Percentiles rank a stretch among this genome's conserved stretches.
Evolutionary conservation across 805 yeast species (phyloP).

Genomic region (Trichomonascus vanleenenianus): DNA sequence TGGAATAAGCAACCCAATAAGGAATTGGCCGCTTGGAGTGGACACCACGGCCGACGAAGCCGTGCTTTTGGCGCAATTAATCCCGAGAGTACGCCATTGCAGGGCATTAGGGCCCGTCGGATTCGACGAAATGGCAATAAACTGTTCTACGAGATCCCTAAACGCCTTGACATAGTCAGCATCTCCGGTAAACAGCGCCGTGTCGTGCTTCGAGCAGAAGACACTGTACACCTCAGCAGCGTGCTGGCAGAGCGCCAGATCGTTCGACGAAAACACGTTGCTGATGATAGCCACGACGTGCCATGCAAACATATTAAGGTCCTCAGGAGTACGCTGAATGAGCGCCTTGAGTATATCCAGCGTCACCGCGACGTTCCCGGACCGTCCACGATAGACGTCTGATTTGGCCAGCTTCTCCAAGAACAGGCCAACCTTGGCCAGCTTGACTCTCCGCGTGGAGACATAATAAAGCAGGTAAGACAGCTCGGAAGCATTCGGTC

Average conservation of each 20-base stretch:
- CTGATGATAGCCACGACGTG: conserved; percentile 56
- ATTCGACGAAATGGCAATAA: conserved; percentile 3
- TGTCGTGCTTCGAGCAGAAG: conserved; percentile 48
- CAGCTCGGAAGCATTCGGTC: conserved; percentile 87
- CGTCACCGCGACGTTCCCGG: conserved; percentile 82
- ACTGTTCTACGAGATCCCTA: conserved; percentile 25
- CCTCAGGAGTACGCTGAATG: conserved; percentile 70
- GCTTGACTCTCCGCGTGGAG: conserved; percentile 77
- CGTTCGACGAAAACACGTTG: conserved; percentile 46
- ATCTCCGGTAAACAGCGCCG: conserved; percentile 60
- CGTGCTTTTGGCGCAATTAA: conserved; percentile 34
- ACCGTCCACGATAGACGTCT: conserved; percentile 53
- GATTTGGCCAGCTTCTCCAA: conserved; percentile 50
- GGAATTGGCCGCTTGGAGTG: conserved; percentile 19
- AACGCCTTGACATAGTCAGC: conserved; percentile 45
- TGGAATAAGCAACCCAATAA: conserved; percentile 15
- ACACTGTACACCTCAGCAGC: conserved; percentile 23
- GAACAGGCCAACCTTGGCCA: conserved; percentile 76
- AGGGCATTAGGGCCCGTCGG: conserved; percentile 11
- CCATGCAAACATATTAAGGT: conserved; percentile 73
- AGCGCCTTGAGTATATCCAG: conserved; percentile 60
- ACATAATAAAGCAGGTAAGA: conserved; percentile 85
- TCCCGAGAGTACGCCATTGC: conserved; percentile 23
- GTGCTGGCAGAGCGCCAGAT: conserved; percentile 49
- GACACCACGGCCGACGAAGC: conserved; percentile 27